Base-by-base conservation (phyloP, 371 early-diverging fungal genomes). In the Circinella minor region DNA sequence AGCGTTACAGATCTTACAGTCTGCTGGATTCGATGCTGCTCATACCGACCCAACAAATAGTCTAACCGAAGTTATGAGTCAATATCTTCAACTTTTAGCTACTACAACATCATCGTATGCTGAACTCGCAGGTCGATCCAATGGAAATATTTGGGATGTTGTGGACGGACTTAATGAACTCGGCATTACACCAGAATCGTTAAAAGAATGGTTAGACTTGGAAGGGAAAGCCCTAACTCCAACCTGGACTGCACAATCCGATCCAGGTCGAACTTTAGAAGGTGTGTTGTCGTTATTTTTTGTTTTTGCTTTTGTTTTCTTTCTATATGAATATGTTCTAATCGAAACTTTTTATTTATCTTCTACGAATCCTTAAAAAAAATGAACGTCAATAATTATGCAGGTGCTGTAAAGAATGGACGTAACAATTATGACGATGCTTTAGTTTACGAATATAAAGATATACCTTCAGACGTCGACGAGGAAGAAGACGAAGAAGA, bases 21-120 rank as follows among this genome's bases (percentile, higher is more conserved):
- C 82, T 37, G 82, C 83, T 20, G 85, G 85, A 4, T 85, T 82
- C 55, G 85, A 85, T 61, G 76, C 80, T 18, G 79, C 79, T 17
- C 77, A 78, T 43, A 65, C 65, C 27, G 71, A 73, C 43, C 76
- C 85, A 7, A 74, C 82, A 20, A 72, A 81, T 47, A 71, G 76
- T 3, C 63, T 85, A n/a, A 77, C 81, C 3, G 85, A 85, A 69
- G 73, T 85, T 0, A 73, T 82, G 75, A 75, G 79, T 36, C 73
- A 77, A 43, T 82, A 85, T 61, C 66, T 85, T 55, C 71, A 81
- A 37, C 49, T 82, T 34, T 71, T 85, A 17, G 85, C 78, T 11
- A 72, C 76, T 4, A 81, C 81, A 4, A 67, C 77, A 3, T 73
- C 76, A 43, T 74, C 74, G 13, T 85, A 81, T 69, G 82, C 85